These are phyloP conservation scores for Harringtonia aguacate DNA, from an alignment of 2,329 filamentous ascomycete species.

Conservation along the genomic window DNA sequence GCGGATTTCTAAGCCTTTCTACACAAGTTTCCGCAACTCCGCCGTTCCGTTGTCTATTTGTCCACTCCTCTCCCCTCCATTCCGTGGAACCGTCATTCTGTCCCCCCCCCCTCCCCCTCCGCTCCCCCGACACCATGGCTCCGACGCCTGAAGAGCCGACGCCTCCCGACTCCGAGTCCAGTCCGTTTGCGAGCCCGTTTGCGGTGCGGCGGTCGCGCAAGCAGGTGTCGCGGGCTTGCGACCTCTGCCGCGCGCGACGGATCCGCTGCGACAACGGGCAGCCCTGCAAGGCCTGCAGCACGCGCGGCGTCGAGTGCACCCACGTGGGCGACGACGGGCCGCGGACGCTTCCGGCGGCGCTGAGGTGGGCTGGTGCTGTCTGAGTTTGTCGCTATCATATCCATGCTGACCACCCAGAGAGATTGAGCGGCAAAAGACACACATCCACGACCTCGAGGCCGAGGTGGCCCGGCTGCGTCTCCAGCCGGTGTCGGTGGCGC, in stretches of 20 bases:
- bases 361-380: background rate
- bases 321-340: conserved; percentile 15
- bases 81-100: too few relatives aligned
- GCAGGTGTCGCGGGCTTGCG: conserved; percentile 21
- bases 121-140: too few relatives aligned
- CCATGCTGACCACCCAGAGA: background rate
- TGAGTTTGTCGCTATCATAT: background rate
- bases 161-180: too few relatives aligned
- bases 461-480: background rate
- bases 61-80: too few relatives aligned
- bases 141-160: too few relatives aligned
- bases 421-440: background rate
- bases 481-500: background rate
- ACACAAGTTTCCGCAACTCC: conserved; percentile 1
- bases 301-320: conserved; percentile 20
- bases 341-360: conserved; percentile 4
- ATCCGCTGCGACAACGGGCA: conserved; percentile 26
- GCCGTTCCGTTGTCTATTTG: background rate
- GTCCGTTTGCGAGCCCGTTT: background rate
- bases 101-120: too few relatives aligned
- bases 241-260: conserved; percentile 25
- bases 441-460: background rate
- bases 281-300: conserved; percentile 25
- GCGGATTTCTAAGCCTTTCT: too few relatives aligned
- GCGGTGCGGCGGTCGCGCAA: conserved; percentile 7